phyloP scores from a whole-genome alignment of 352 stramenopile genomes.

The Globisporangium canariense region DNA sequence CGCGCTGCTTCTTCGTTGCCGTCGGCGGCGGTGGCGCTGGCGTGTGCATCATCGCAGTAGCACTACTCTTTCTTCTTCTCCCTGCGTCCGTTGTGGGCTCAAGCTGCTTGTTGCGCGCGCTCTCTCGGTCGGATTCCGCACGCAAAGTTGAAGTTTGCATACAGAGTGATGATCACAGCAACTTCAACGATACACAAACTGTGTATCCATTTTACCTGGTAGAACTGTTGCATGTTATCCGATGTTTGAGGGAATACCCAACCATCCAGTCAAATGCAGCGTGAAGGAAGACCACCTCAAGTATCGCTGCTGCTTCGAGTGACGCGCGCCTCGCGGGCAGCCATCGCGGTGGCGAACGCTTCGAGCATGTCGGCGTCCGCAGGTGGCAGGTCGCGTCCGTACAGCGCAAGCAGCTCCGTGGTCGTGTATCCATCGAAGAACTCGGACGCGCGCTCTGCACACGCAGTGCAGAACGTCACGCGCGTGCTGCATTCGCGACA shows the following conservation, averaged over 20 bases:
- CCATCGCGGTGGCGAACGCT: conserved; percentile 36
- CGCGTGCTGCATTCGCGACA: conserved; percentile 55
- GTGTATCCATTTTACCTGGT: background rate
- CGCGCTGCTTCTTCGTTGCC: background rate
- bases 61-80: background rate
- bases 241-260: no score
- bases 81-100: background rate
- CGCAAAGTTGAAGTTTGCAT: background rate
- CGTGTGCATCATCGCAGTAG: background rate
- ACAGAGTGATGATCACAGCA: background rate
- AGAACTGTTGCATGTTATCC: no score
- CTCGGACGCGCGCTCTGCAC: conserved; percentile 44
- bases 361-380: conserved; percentile 44
- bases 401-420: conserved; percentile 49
- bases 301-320: conserved; percentile 19
- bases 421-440: conserved; percentile 61
- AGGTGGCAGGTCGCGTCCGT: conserved; percentile 49
- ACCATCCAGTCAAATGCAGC: background rate
- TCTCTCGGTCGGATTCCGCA: background rate
- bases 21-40: background rate
- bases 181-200: background rate
- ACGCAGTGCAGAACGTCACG: conserved; percentile 48
- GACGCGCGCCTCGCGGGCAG: conserved; percentile 34
- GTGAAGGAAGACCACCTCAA: background rate
- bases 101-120: background rate